Base-by-base conservation (phyloP, 257 asterid genomes). In the Ajuga chamaepitys region DNA sequence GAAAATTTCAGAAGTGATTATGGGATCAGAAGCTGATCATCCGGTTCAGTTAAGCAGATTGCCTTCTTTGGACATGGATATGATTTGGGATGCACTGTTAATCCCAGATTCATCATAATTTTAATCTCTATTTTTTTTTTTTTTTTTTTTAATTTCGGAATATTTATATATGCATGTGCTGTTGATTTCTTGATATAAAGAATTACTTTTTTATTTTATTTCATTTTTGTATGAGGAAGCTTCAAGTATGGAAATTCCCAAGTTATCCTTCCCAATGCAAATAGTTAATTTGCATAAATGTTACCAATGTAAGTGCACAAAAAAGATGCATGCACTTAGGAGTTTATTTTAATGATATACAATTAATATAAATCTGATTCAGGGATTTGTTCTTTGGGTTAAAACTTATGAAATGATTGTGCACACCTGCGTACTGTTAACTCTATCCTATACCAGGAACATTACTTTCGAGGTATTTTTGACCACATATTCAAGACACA, bases 31-130 rank as follows among this genome's bases (percentile, higher is more conserved):
- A 41, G 87, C 77, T 51, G 64, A 37, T 68, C 89, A 83, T 55
- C 79, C 66, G 60, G 85, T 84, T 1, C 95, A 86, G 74, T 56
- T 87, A 17, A 87, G 92, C 78, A 87, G 87, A 73, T 72, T 87
- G 80, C 97, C 97, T 40, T 90, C 97, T 42, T 26, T 87, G 77
- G 95, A 90, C 37, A 87, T 90, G 95, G 97, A 90, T 26, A 72
- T 82, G 64, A 90, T 90, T 42, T 90, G 97, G 97, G 97, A 85
- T 85, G 92, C 89, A 44, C 75, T 87, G 53, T 67, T 82, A 14
- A 83, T 81, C 26, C 68, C 95, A 70, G 92, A 83, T 82, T 79
- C 80, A 70, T 85, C 67, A 83, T 24, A 62, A 61, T 18, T 4
- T 51, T 34, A 2, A 12, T 58, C 16, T 41, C 8, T 41, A 16